Conservation (phyloP, 2,329 filamentous ascomycete species). For the Botrytis medusae region DNA sequence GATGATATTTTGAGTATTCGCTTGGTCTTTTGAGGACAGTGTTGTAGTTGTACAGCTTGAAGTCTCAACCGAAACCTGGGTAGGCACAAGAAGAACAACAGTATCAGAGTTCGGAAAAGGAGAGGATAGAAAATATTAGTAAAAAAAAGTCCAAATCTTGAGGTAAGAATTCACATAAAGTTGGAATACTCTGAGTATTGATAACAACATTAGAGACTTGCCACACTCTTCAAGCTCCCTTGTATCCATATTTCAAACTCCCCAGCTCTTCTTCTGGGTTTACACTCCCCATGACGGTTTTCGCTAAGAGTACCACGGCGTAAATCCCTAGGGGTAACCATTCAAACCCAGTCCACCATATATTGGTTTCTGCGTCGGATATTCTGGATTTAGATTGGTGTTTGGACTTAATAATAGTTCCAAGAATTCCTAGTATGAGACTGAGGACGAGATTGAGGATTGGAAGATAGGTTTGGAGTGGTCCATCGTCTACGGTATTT, state of each 20-base stretch:
- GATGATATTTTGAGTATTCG: not conserved
- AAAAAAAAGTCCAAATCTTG: not conserved
- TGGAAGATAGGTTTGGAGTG: constrained; percentile 59
- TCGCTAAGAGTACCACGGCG: constrained; percentile 57
- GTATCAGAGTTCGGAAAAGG: not conserved
- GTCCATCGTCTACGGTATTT: constrained; percentile 38
- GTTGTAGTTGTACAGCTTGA: not conserved
- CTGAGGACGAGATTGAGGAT: constrained; percentile 60
- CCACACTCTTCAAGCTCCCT: constrained; percentile 53
- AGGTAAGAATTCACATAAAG: not conserved
- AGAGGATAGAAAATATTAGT: not conserved
- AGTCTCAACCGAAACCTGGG: too few species aligned
- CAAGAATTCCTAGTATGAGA: constrained; percentile 49
- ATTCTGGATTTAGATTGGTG: constrained; percentile 23
- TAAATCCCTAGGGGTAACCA: constrained; percentile 60
- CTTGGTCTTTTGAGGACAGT: not conserved
- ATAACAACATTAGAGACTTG: not conserved
- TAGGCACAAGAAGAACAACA: not conserved
- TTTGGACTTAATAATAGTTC: constrained; percentile 34
- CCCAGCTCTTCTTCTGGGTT: constrained; percentile 64
- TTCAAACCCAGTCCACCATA: constrained; percentile 46
- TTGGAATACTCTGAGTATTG: not conserved
- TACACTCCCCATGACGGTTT: constrained; percentile 65
- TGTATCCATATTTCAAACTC: constrained; percentile 63
- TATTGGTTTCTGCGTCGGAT: constrained; percentile 28